These are phyloP conservation scores for Verticillium alfalfae DNA, from an alignment of 2,329 filamentous ascomycete species.

Conservation along the genomic window DNA sequence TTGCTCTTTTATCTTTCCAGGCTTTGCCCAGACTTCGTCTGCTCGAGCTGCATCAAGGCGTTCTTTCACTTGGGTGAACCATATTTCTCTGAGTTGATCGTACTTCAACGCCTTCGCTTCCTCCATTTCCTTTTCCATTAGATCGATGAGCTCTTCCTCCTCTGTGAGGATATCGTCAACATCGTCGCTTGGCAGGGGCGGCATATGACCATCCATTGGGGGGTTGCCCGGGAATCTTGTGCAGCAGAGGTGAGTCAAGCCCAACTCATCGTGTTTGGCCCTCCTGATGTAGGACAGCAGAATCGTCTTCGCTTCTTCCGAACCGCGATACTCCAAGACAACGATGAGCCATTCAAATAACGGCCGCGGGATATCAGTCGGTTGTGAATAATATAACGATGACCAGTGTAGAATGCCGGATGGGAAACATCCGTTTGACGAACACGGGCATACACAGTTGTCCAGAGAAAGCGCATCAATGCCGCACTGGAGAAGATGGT, in stretches of 20 bases:
- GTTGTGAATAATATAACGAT: too few species aligned
- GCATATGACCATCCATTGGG: too few species aligned
- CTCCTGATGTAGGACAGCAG: neutral
- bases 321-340: too few species aligned
- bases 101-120: neutral
- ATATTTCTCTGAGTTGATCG: neutral
- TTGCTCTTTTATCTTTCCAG: too few species aligned
- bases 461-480: too few species aligned
- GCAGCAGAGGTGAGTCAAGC: constrained; percentile 4
- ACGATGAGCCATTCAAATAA: too few species aligned
- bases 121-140: neutral
- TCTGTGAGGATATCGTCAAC: neutral
- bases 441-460: too few species aligned
- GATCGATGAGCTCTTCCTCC: neutral
- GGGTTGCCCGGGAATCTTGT: neutral
- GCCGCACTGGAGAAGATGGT: too few species aligned
- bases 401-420: too few species aligned
- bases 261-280: neutral
- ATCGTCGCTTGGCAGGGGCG: neutral
- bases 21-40: too few species aligned
- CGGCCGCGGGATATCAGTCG: too few species aligned
- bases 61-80: neutral
- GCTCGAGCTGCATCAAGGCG: neutral
- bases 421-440: too few species aligned
- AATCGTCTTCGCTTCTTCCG: neutral